Base-by-base conservation (phyloP, 306 rosid species). In the Malus fusca region DNA sequence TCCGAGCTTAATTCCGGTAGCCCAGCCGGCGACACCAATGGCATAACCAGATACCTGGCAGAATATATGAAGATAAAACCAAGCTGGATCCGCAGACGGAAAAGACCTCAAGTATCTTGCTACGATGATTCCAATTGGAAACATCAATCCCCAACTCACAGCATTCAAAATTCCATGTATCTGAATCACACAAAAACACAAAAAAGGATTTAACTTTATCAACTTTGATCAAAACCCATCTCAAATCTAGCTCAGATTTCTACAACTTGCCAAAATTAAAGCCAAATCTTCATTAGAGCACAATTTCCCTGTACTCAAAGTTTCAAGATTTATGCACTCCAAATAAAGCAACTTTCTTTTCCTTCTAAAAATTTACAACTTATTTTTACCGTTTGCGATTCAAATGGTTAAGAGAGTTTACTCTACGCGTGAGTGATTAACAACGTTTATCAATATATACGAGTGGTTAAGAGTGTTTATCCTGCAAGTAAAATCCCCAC, bases 1-100 rank as follows among this genome's bases (percentile, higher is more conserved):
- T 74, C 98, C 98, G 13, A 94, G 97, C 90, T 83, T 88, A 42
- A 94, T 46, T 37, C 98, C 98, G 43, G 95, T 88, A 10, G 74
- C 97, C 98, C 98, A 94, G 44, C 98, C 98, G 28, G 97, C 93
- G 28, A 90, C 95, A 6, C 98, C 98, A 66, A 94, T 81, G 69
- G 81, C 92, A 68, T 90, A 92, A 77, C 89, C 91, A 69, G 93
- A 88, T 12, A 89, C 11, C 64, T 92, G 97, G 78, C 96, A 88
- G 46, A 51, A 76, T 33, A 71, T 79, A 80, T 94, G 98, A 52
- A 92, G 92, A 83, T 94, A 94, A 86, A 94, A 94, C 98, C 98
- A 92, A 30, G 84, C 90, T 18, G 97, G 97, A 82, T 91, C 97
- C 3, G 96, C 96, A 14, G 93, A 87, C 19, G 88, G 89, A 61